These are phyloP conservation scores for Leptographium lundbergii DNA, from an alignment of 2,329 filamentous ascomycete genomes.

Conservation along the genomic window DNA sequence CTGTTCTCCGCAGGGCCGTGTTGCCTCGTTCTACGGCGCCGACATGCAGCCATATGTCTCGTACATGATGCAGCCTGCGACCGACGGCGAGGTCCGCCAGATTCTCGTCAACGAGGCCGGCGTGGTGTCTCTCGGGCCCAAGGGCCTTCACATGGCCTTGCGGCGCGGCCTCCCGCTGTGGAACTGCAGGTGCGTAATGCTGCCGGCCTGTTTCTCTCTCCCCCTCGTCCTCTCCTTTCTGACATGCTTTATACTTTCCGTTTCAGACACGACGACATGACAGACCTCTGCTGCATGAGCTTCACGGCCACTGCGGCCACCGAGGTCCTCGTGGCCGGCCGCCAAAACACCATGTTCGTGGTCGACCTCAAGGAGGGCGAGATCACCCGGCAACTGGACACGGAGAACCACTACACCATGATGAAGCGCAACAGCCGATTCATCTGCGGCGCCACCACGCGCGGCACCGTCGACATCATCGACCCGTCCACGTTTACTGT, in stretches of 20 bases:
- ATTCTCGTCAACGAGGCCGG: constrained; percentile 86
- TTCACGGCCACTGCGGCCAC: constrained; percentile 77
- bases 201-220: not conserved
- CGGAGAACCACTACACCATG: constrained; percentile 69
- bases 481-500: constrained; percentile 68
- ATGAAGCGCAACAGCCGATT: constrained; percentile 77
- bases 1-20: constrained; percentile 52
- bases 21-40: constrained; percentile 76
- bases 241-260: too few relatives aligned
- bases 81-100: constrained; percentile 73
- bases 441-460: constrained; percentile 81
- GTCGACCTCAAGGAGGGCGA: constrained; percentile 58
- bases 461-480: constrained; percentile 72
- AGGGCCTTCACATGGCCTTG: constrained; percentile 78
- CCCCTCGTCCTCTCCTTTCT: not conserved
- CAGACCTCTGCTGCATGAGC: constrained; percentile 84
- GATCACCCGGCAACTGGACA: constrained; percentile 37
- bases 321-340: constrained; percentile 77
- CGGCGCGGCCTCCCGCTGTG: constrained; percentile 75
- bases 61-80: constrained; percentile 61
- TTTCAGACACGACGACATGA: constrained; percentile 45
- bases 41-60: constrained; percentile 86
- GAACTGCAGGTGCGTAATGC: constrained; percentile 58
- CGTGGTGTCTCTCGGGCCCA: constrained; percentile 70
- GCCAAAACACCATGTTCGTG: constrained; percentile 75